Evolutionary conservation across 345 rosid genomes (phyloP).

Genomic region (Bruguiera parviflora): DNA sequence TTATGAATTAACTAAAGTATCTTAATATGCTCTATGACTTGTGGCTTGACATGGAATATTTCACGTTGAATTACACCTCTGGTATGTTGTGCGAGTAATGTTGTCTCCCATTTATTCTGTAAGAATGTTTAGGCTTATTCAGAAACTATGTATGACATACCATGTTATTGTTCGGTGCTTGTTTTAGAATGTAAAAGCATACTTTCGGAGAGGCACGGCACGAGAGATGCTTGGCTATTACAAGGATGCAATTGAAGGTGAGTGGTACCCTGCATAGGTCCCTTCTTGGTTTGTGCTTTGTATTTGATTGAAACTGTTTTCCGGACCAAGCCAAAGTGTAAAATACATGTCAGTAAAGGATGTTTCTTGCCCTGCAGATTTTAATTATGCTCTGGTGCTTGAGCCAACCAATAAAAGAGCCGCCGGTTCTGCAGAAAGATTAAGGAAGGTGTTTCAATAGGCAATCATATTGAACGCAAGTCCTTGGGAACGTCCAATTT

Average conservation of each 20-base stretch:
- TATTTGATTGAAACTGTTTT: not conserved
- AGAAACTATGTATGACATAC: not conserved
- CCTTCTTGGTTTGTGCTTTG: not conserved
- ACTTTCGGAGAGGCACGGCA: constrained; percentile 93
- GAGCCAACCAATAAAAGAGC: constrained; percentile 98
- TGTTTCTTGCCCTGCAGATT: constrained; percentile 51
- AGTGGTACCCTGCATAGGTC: not conserved
- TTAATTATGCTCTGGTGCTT: constrained; percentile 71
- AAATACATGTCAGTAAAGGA: not conserved
- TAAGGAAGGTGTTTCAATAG: constrained; percentile 55
- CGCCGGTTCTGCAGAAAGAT: constrained; percentile 63
- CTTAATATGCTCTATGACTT: too few relatives aligned
- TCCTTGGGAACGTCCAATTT: not conserved
- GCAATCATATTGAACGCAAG: constrained; percentile 1
- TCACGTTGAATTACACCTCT: too few relatives aligned
- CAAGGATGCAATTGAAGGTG: constrained; percentile 89
- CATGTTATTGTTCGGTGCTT: not conserved
- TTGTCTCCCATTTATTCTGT: not conserved
- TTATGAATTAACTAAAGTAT: not conserved
- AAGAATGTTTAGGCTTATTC: not conserved
- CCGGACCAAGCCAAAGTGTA: too few relatives aligned
- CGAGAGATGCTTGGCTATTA: constrained; percentile 77
- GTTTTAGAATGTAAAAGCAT: constrained; percentile 82
- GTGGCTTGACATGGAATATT: not conserved
- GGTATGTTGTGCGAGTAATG: not conserved